Conservation (phyloP, 2,329 filamentous ascomycete species). For the Penicillium sp. region DNA sequence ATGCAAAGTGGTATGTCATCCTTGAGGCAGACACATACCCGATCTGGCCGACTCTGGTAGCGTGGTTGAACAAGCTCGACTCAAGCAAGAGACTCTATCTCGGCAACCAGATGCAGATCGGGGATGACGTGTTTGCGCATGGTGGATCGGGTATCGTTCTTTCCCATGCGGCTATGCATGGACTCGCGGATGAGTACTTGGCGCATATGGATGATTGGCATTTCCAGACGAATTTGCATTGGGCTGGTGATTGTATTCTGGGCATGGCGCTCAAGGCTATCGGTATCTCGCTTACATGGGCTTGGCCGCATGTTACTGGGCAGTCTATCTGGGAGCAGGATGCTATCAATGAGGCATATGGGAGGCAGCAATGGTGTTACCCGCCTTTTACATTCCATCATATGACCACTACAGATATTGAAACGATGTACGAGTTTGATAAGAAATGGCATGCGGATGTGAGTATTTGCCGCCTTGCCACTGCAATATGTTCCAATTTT, state of each 20-base stretch:
- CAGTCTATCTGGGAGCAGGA: slow-evolving; percentile 28
- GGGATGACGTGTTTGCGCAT: slow-evolving; percentile 47
- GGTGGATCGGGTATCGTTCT: slow-evolving; percentile 53
- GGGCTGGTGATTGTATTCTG: slow-evolving; percentile 50
- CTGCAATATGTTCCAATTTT: neutral
- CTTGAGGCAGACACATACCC: slow-evolving; percentile 58
- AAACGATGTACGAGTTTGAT: slow-evolving; percentile 26
- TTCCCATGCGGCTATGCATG: slow-evolving; percentile 48
- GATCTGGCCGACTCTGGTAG: slow-evolving; percentile 52
- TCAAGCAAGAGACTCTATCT: slow-evolving; percentile 48
- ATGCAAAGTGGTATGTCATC: slow-evolving; percentile 59
- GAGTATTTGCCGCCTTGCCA: neutral
- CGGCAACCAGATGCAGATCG: slow-evolving; percentile 52
- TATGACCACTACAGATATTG: slow-evolving; percentile 28
- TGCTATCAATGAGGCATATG: slow-evolving; percentile 19
- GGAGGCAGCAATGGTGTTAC: slow-evolving; percentile 25
- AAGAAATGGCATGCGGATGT: slow-evolving; percentile 27
- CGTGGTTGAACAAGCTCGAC: slow-evolving; percentile 52
- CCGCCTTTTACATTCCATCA: slow-evolving; percentile 31
- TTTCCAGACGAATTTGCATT: slow-evolving; percentile 40
- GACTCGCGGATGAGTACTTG: slow-evolving; percentile 42
- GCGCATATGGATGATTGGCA: slow-evolving; percentile 43
- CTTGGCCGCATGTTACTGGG: slow-evolving; percentile 25
- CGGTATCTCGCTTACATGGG: slow-evolving; percentile 39
- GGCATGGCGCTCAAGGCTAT: slow-evolving; percentile 44